Percentiles rank a stretch among this genome's conserved stretches.
Evolutionary conservation across 106 monocot species (phyloP).

Genomic region (Alisma plantagoaquatica): DNA sequence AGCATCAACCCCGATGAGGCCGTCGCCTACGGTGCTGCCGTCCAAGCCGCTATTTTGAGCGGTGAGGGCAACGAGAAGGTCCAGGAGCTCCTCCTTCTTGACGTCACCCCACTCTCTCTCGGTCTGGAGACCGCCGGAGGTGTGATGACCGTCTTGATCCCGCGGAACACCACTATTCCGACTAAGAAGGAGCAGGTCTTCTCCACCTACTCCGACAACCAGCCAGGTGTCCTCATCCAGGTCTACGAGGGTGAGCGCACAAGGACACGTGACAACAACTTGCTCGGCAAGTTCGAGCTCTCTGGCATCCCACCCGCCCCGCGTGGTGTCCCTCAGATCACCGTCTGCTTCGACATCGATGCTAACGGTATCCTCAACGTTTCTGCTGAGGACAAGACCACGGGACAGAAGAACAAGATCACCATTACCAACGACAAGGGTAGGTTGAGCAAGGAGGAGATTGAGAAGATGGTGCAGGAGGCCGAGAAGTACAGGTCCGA

Average conservation of each 20-base stretch:
- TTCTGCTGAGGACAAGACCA: conserved; percentile 62
- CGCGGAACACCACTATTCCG: conserved; percentile 56
- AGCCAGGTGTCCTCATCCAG: conserved; percentile 48
- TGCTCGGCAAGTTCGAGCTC: conserved; percentile 56
- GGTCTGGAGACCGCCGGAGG: conserved; percentile 52
- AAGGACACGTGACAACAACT: conserved; percentile 11
- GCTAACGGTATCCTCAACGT: conserved; percentile 64
- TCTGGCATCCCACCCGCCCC: conserved; percentile 63
- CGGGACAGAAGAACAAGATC: conserved; percentile 57
- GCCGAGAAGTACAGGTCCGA: conserved; percentile 60
- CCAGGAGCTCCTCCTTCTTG: conserved; percentile 55
- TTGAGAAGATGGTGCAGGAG: conserved; percentile 60
- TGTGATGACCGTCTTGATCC: conserved; percentile 52
- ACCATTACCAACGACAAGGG: conserved; percentile 58
- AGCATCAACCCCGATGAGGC: conserved; percentile 67
- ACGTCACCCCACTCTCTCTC: conserved; percentile 51
- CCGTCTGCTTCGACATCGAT: conserved; percentile 56
- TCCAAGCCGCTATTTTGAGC: conserved; percentile 53
- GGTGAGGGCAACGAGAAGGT: conserved; percentile 67
- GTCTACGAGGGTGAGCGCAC: conserved; percentile 37
- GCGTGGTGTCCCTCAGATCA: conserved; percentile 49
- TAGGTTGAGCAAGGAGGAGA: conserved; percentile 56
- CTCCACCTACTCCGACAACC: conserved; percentile 55
- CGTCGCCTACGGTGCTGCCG: conserved; percentile 56
- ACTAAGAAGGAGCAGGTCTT: conserved; percentile 68